Evolutionary conservation across 352 stramenopile genomes (phyloP), one percentile per base, ranked within the genome.

Genomic region (Halophytophthora batemanensis): DNA sequence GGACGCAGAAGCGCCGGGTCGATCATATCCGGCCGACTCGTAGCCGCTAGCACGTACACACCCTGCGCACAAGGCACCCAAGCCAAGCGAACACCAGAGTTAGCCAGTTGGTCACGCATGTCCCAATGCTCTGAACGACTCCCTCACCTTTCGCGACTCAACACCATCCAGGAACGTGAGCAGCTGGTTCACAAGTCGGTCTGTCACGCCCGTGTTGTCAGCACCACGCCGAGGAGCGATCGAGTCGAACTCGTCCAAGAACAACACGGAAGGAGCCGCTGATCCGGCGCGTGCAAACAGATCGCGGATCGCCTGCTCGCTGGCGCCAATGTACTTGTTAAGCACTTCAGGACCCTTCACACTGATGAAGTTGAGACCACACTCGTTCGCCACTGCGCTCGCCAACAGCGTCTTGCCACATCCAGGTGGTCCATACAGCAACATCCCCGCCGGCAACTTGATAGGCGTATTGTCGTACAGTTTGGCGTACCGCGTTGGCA

Each of bases 101-200:
- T n/a, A 40, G 38, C 49, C 5, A 28, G 2, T 25, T 51, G 6
- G 11, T 14, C 12, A 23, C 12, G 39, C 3, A 2, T 15, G 48
- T 21, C n/a, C 7, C 4, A 50, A 7, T 23, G 29, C 13, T 13
- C 29, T 35, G 6, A 35, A 33, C 12, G 21, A 6, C 10, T 21
- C n/a, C 1, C 45, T 37, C 49, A 91, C 88, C 69, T 87, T 87
- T 50, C 86, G 61, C 1, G 68, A 74, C 71, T 99, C 96, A 12
- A 99, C 95, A 35, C 96, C 96, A 74, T 99, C 96, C 40, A 99
- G 64, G 59, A 98, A 98, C 0, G 96, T 99, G 1, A 99, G 82
- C 41, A 99, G 71, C 53, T 99, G 97, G 61, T 99, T 99, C 40
- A 99, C 96, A 22, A 99, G 90, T 18, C 97, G 78, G 62, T 99